These are phyloP conservation scores for Vigna unguiculata DNA, from an alignment of 306 rosid species.

Conservation along the genomic window DNA sequence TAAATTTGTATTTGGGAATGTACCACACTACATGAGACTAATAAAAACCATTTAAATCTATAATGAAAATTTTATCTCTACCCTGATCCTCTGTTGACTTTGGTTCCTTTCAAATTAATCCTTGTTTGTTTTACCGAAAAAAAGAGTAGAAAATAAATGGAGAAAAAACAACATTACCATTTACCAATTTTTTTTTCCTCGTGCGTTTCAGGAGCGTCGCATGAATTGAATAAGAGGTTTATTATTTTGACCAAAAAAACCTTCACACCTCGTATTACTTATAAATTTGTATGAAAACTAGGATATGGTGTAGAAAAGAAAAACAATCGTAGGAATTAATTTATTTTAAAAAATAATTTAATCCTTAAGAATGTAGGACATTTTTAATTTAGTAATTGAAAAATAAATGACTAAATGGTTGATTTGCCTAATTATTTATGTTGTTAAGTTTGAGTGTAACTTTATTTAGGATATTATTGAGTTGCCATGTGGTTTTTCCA, in stretches of 20 bases:
- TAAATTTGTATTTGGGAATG: neutral
- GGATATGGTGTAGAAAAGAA: neutral
- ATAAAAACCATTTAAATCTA: neutral
- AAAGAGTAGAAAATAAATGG: neutral
- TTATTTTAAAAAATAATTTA: neutral
- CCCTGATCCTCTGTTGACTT: neutral
- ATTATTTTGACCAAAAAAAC: neutral
- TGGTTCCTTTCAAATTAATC: neutral
- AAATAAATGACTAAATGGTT: no score
- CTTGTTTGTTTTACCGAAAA: neutral
- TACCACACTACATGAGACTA: neutral
- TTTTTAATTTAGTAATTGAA: no score
- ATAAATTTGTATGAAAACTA: slow-evolving; percentile 12
- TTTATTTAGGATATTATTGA: neutral
- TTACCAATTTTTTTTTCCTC: neutral
- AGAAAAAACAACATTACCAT: neutral
- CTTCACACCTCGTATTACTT: neutral
- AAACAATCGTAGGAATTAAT: neutral
- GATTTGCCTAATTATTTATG: neutral
- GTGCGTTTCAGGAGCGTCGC: slow-evolving; percentile 6
- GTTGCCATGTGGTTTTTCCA: slow-evolving; percentile 32
- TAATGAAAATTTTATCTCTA: neutral
- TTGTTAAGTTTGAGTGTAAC: neutral
- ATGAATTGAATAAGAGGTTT: neutral
- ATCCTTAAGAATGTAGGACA: no score